Conservation (phyloP, 169 alveolate genomes). For the Plasmodium knowlesi region DNA sequence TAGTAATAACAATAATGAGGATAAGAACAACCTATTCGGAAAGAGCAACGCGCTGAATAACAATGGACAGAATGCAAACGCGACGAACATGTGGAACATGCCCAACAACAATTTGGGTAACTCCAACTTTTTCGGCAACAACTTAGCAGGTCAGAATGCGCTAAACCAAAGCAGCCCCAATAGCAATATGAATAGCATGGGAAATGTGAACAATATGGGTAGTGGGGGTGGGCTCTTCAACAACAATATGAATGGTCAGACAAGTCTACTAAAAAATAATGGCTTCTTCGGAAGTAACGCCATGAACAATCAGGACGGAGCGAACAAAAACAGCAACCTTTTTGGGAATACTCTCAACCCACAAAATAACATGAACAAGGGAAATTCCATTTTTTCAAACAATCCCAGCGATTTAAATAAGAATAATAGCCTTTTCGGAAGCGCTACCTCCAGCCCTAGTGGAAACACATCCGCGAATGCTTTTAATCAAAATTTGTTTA, state of each 20-base stretch:
- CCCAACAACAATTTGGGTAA: constrained; percentile 49
- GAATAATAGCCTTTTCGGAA: constrained; percentile 52
- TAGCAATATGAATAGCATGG: background rate
- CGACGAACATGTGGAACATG: constrained; percentile 61
- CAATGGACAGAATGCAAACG: constrained; percentile 30
- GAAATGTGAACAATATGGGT: background rate
- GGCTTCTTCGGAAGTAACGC: background rate
- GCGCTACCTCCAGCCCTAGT: background rate
- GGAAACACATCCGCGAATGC: constrained; percentile 23
- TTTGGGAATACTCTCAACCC: constrained; percentile 6
- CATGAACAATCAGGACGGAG: background rate
- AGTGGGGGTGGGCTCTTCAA: background rate
- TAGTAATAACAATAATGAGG: constrained; percentile 40
- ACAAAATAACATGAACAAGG: constrained; percentile 20
- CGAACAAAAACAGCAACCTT: background rate
- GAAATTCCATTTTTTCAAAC: constrained; percentile 40
- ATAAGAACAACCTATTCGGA: constrained; percentile 45
- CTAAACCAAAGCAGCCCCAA: background rate
- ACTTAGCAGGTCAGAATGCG: constrained; percentile 6
- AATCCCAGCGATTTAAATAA: constrained; percentile 32
- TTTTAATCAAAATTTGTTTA: constrained; percentile 60
- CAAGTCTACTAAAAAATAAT: background rate
- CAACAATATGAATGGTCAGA: constrained; percentile 15
- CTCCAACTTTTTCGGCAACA: constrained; percentile 30
- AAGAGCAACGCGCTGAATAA: constrained; percentile 40